Evolutionary conservation across 164 flowering plant species (phyloP), one percentile per base, ranked within the genome.

Genomic region (Santalum album): DNA sequence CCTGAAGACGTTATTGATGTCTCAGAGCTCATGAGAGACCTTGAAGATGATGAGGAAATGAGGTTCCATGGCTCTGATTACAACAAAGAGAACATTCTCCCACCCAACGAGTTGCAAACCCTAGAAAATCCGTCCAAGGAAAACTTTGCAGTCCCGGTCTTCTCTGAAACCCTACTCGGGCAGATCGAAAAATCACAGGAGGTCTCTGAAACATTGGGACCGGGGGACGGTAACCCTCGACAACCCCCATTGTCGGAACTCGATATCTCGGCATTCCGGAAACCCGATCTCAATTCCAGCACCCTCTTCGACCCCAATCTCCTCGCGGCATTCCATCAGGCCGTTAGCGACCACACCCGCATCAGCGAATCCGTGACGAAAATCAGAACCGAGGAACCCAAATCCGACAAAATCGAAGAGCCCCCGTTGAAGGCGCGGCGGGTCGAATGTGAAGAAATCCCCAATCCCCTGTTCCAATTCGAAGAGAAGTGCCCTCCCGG

Each of bases 401-500:
- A 29, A 29, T 3, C 6, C 4, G 34, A 29, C 9, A 9, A 29
- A 29, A 29, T 9, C 4, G 6, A 29, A 29, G 34, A 29, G 9
- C 34, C 34, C 34, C 34, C 34, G 4, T 12, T 15, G 0, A 38
- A 38, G 16, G 3, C 14, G 17, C 16, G 16, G 14, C 14, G 42
- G 17, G 14, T 15, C 16, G 67, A 23, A 27, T 55, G 71, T 59
- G 20, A 72, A 69, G 9, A 67, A 69, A 29, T 70, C 69, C 6
- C 76, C 69, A 1, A 29, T 29, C 25, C 85, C 0, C 53, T 83
- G 5, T 47, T 58, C 0, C 67, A 49, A 25, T 85, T 82, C 36
- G 80, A 79, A 42, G 79, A 76, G 61, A 80, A 59, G 47, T 78
- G 92, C 42, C 96, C 89, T 3, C 91, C 96, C 17, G 90, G 85